Base-by-base conservation (phyloP, 2,329 filamentous ascomycete genomes). In the Cladosporium halotolerans region DNA sequence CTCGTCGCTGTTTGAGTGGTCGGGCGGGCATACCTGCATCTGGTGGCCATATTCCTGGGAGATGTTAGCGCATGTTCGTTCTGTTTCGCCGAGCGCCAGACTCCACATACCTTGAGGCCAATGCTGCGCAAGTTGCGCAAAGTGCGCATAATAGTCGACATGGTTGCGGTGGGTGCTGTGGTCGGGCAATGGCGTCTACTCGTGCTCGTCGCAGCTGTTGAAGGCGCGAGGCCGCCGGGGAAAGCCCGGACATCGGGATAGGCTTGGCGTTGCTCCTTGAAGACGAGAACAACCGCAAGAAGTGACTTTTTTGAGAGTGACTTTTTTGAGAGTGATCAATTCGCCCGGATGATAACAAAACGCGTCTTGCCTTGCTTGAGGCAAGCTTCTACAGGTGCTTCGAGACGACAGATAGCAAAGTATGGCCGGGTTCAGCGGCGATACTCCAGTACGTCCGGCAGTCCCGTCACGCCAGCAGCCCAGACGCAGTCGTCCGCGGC, bases 91-190 rank as follows among this genome's bases (percentile, higher is more conserved):
- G 19, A 2, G 40, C 47, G 41, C 28, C 14, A 44, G 41, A 9
- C 7, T 38, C 33, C 14, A 13, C 46, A 41, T 52, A 90, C 90
- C 85, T 91, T 95, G 68, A 96, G 68, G 52, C 93, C 93, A 70
- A 95, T 83, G 75, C 83, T 85, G 78, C 89, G 85, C 69, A 96
- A 71, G 72, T 96, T 95, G 73, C 84, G 80, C 68, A 96, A 74
- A 23, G 92, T 96, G 74, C 93, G 86, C 62, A 84, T 73, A 66
- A 96, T 77, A 57, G 89, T 96, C 78, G 93, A 97, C 93, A 99
- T 99, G 71, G 71, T 79, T 75, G 53, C n/a, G 32, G 33, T 43
- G 54, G 53, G 53, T 55, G 54, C 48, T 51, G 42, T 53, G 42
- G 23, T 53, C 34, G 34, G 40, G 44, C 36, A 45, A 34, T 46